Base-by-base conservation (phyloP, 83 land plant genomes). In the Diphasiastrum complanatum region DNA sequence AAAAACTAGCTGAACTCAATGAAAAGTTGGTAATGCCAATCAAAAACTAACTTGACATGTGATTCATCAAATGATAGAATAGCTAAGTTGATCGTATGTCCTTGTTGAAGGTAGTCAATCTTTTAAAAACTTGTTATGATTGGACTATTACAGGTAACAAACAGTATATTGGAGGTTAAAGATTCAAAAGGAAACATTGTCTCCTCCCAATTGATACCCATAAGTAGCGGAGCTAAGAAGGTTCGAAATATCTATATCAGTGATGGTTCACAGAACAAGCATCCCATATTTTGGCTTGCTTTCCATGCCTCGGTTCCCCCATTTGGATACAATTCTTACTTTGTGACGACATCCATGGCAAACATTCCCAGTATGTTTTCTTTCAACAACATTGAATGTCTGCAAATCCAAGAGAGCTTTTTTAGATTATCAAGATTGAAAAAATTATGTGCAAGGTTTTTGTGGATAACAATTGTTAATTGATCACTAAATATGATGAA, bases 291-390 rank as follows among this genome's bases (percentile, higher is more conserved):
- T 68, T 81, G 69, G 78, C 82, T 92, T 64, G 90, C 77, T 33
- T 85, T 88, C 71, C 52, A 59, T 65, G 98, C 75, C 45, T 47
- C 85, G 34, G 82, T 83, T 59, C 98, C 98, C 22, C 79, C 98
- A 37, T 74, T 92, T 52, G 98, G 98, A 50, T 85, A 75, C 75
- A 81, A 56, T 60, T 78, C 93, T 8, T 91, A 87, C 59, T 28
- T 66, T 33, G 51, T 91, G 45, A 69, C 46, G 18, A 8, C 28
- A 33, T 27, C 73, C 16, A 30, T 69, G 18, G n/a, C 68, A 30
- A 34, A 47, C 33, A 67, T 33, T 34, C 45, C 18, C 1, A 24
- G 64, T 61, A 35, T n/a, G 64, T 61, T 30, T 24, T n/a, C 26
- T 8, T 20, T 25, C 5, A 47, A 5, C 27, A 43, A 12, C 37